These are phyloP conservation scores for Pythium brachiatum DNA, from an alignment of 352 stramenopile genomes.

Conservation along the genomic window DNA sequence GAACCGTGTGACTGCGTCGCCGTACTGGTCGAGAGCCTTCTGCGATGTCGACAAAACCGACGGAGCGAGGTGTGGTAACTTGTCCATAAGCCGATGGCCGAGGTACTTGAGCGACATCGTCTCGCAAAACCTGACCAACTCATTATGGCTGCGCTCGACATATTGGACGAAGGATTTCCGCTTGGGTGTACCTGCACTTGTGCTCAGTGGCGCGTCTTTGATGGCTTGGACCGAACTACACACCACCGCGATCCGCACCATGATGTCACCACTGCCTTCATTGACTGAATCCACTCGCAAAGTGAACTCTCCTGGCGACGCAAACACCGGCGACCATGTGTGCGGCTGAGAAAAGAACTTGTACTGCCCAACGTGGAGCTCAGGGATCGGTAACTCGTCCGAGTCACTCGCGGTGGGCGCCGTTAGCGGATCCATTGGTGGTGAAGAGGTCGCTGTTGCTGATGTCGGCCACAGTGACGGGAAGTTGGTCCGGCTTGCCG, in stretches of 20 bases:
- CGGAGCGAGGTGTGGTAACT: slow-evolving; percentile 35
- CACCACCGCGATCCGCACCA: slow-evolving; percentile 55
- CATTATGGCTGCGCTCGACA: slow-evolving; percentile 48
- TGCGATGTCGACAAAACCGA: slow-evolving; percentile 30
- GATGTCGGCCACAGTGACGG: slow-evolving; percentile 20
- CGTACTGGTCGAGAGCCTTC: slow-evolving; percentile 50
- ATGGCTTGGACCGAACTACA: slow-evolving; percentile 54
- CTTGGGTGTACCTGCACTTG: slow-evolving; percentile 30
- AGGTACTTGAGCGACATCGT: slow-evolving; percentile 62
- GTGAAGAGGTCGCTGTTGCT: not conserved
- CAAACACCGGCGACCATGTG: slow-evolving; percentile 71
- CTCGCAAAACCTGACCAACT: slow-evolving; percentile 53
- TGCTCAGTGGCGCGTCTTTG: slow-evolving; percentile 39
- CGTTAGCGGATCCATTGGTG: not conserved
- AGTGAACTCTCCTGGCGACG: slow-evolving; percentile 72
- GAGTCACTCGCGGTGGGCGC: slow-evolving; percentile 1
- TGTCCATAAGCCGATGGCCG: slow-evolving; percentile 56
- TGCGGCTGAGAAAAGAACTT: slow-evolving; percentile 63
- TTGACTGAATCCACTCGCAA: slow-evolving; percentile 57
- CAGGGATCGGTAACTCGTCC: slow-evolving; percentile 66
- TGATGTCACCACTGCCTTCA: slow-evolving; percentile 38
- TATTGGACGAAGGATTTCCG: slow-evolving; percentile 71
- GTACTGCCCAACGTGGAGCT: slow-evolving; percentile 63
- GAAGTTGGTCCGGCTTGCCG: slow-evolving; percentile 22
- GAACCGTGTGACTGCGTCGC: slow-evolving; percentile 50